These are phyloP conservation scores for Rhizophora apiculata DNA, from an alignment of 345 rosid species.

Conservation along the genomic window DNA sequence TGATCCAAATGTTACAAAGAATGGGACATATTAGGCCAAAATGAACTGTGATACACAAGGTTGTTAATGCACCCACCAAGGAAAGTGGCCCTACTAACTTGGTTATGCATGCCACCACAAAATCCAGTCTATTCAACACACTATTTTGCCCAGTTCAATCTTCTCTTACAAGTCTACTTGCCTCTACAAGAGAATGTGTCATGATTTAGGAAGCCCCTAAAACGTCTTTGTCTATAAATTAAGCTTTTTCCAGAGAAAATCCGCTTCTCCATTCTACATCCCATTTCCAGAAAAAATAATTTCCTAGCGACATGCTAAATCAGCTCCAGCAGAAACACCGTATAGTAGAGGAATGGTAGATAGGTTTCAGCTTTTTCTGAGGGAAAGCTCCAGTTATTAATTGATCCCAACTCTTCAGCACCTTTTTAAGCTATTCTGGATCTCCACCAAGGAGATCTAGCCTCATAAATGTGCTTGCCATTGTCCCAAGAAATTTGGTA, in stretches of 20 bases:
- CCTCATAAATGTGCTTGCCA: slow-evolving; percentile 58
- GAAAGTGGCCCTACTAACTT: too few relatives aligned
- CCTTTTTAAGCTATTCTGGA: slow-evolving; percentile 8
- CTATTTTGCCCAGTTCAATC: not conserved
- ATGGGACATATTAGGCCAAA: too few relatives aligned
- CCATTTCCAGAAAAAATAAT: not conserved
- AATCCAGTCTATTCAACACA: not conserved
- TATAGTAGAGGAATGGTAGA: not conserved
- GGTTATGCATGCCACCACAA: not conserved
- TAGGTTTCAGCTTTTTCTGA: not conserved
- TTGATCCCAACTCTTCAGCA: slow-evolving; percentile 4
- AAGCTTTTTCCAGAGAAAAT: too few relatives aligned
- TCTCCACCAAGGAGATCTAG: slow-evolving; percentile 93
- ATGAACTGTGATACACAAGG: too few relatives aligned
- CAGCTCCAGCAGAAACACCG: not conserved
- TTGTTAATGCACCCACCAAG: too few relatives aligned
- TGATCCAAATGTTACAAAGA: too few relatives aligned
- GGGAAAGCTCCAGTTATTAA: not conserved
- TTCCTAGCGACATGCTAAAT: too few relatives aligned
- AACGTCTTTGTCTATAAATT: not conserved
- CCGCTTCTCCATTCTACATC: too few relatives aligned
- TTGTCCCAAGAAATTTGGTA: slow-evolving; percentile 87
- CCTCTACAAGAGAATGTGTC: not conserved
- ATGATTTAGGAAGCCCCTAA: not conserved
- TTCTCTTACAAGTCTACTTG: not conserved